Conservation (phyloP, 2,329 filamentous ascomycete species). For the Daldinia sp. region DNA sequence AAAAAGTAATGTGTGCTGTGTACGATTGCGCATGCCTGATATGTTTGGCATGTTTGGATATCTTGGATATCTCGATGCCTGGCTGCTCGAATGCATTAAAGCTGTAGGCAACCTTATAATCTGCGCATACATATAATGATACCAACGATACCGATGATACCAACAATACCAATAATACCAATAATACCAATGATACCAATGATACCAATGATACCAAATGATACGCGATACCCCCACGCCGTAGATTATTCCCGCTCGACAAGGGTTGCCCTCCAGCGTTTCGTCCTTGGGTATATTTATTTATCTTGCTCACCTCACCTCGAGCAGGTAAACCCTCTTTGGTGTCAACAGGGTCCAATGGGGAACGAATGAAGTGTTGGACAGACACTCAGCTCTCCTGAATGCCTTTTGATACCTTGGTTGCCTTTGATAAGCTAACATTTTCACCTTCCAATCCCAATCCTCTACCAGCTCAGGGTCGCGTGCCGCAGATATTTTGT, state of each 20-base stretch:
- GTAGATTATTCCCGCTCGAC: constrained; percentile 4
- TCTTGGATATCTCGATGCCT: neutral
- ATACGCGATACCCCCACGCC: constrained; percentile 18
- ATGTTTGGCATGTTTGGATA: too few relatives aligned
- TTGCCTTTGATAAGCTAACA: constrained; percentile 12
- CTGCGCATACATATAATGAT: neutral
- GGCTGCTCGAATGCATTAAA: neutral
- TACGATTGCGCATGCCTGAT: neutral
- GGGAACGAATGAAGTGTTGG: neutral
- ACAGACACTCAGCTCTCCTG: neutral
- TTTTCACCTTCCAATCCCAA: constrained; percentile 15
- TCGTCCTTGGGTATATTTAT: constrained; percentile 9
- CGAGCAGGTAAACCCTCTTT: constrained; percentile 17
- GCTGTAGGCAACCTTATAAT: constrained; percentile 5
- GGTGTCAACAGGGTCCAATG: neutral
- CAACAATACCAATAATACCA: neutral
- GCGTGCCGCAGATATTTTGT: constrained; percentile 8
- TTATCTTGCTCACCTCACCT: constrained; percentile 20
- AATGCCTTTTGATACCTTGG: neutral
- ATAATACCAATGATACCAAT: neutral
- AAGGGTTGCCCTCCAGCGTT: constrained; percentile 6
- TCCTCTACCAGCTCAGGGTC: constrained; percentile 2
- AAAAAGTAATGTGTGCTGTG: neutral
- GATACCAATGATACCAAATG: neutral
- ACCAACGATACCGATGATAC: neutral